Conservation (phyloP, 1,284 basidiomycete species). For the Ustilago tritici region DNA sequence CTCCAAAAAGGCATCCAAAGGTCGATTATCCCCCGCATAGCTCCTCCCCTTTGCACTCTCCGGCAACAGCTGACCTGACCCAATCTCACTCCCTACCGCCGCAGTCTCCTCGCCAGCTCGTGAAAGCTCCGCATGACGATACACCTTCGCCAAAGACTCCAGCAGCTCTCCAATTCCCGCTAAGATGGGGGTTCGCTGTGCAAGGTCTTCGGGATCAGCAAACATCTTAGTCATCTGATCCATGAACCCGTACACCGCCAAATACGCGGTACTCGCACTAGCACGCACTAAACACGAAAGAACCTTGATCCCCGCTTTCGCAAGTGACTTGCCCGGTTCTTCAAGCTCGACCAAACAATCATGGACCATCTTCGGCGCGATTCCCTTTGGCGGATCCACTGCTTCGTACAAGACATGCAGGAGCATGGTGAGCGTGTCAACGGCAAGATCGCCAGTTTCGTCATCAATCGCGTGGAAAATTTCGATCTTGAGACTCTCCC, state of each 20-base stretch:
- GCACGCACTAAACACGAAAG: slow-evolving; percentile 56
- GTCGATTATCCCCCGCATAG: slow-evolving; percentile 55
- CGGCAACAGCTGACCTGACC: slow-evolving; percentile 36
- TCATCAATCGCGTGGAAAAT: slow-evolving; percentile 69
- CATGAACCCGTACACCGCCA: slow-evolving; percentile 52
- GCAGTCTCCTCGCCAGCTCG: slow-evolving; percentile 11
- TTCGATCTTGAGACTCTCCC: slow-evolving; percentile 65
- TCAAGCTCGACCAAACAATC: slow-evolving; percentile 58
- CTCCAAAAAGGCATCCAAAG: slow-evolving; percentile 56
- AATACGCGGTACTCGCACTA: slow-evolving; percentile 40
- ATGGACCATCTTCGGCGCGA: slow-evolving; percentile 60
- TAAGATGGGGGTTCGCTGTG: slow-evolving; percentile 80
- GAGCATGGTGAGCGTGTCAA: slow-evolving; percentile 55
- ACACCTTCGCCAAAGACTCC: slow-evolving; percentile 54
- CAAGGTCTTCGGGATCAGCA: slow-evolving; percentile 80
- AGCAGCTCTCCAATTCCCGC: slow-evolving; percentile 58
- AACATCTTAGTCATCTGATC: slow-evolving; percentile 74
- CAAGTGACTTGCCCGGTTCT: slow-evolving; percentile 62
- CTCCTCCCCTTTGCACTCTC: slow-evolving; percentile 27
- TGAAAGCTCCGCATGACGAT: slow-evolving; percentile 30
- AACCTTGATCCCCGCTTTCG: slow-evolving; percentile 53
- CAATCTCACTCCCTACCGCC: slow-evolving; percentile 13
- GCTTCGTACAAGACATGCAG: slow-evolving; percentile 60
- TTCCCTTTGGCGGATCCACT: slow-evolving; percentile 55
- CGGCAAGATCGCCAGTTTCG: slow-evolving; percentile 53